Percentiles rank a stretch among this genome's conserved stretches.
These are phyloP conservation scores for Pythium folliculosum DNA, from an alignment of 352 stramenopile species.

Conservation along the genomic window DNA sequence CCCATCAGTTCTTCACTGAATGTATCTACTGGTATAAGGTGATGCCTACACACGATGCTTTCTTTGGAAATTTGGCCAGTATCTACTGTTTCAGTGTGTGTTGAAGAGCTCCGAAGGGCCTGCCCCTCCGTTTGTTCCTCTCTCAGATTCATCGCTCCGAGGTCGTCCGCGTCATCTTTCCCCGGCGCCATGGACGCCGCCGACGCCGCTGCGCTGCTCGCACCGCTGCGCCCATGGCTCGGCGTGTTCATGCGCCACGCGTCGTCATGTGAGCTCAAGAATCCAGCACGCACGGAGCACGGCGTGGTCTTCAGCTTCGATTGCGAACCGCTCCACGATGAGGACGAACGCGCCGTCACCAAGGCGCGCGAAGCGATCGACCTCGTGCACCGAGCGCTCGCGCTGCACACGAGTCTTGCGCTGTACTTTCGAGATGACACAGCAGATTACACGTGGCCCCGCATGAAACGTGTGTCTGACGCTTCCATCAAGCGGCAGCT, in stretches of 20 bases:
- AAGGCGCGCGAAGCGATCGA: background rate
- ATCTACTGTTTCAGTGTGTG: too few species aligned
- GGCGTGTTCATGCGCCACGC: background rate
- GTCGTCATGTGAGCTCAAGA: background rate
- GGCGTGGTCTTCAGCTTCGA: background rate
- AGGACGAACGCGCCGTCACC: background rate
- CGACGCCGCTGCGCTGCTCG: background rate
- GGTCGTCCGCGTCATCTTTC: too few species aligned
- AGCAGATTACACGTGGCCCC: background rate
- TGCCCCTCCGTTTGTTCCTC: too few species aligned
- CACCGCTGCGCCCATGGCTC: background rate
- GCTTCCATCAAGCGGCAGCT: background rate
- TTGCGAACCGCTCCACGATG: background rate
- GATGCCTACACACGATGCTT: too few species aligned
- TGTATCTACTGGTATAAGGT: too few species aligned
- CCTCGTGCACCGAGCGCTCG: background rate
- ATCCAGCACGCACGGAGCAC: background rate
- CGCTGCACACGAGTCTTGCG: background rate
- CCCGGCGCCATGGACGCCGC: background rate
- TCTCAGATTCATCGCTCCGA: too few species aligned
- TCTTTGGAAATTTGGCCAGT: too few species aligned
- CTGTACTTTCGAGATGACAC: background rate
- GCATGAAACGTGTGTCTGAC: background rate
- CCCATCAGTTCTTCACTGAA: too few species aligned
- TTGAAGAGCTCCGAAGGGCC: too few species aligned